phyloP scores from a whole-genome alignment of 441 rosid genomes.

The Flueggea neowawraea region DNA sequence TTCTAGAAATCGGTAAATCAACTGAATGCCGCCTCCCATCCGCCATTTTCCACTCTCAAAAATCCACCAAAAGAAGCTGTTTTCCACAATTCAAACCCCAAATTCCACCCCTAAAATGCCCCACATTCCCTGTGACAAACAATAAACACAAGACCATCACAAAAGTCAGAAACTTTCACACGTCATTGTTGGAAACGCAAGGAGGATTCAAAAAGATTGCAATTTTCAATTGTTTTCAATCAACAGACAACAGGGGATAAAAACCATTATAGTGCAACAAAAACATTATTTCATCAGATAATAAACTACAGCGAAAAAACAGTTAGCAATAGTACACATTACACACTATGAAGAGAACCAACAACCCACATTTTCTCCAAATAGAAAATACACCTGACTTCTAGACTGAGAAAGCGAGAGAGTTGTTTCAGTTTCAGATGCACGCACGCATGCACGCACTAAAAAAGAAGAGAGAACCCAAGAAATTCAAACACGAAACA shows the following conservation, averaged over 20 bases:
- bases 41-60: constrained; percentile 27
- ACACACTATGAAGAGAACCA: too few relatives aligned
- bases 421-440: too few relatives aligned
- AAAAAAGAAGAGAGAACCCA: constrained; percentile 12
- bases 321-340: background rate
- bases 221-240: background rate
- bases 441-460: too few relatives aligned
- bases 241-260: background rate
- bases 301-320: background rate
- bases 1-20: constrained; percentile 83
- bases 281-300: background rate
- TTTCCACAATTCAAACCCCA: constrained; percentile 15
- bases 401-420: too few relatives aligned
- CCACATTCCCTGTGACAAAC: constrained; percentile 3
- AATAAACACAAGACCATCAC: background rate
- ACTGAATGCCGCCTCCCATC: constrained; percentile 87
- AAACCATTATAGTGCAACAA: background rate
- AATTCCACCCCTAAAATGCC: constrained; percentile 10
- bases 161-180: constrained; percentile 14
- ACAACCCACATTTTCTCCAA: too few relatives aligned
- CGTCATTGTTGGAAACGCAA: background rate
- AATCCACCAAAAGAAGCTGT: constrained; percentile 2
- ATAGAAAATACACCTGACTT: too few relatives aligned
- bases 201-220: background rate
- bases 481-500: constrained; percentile 3